Base-by-base conservation (phyloP, 108 stramenopile species). In the Skeletonema marinoi region DNA sequence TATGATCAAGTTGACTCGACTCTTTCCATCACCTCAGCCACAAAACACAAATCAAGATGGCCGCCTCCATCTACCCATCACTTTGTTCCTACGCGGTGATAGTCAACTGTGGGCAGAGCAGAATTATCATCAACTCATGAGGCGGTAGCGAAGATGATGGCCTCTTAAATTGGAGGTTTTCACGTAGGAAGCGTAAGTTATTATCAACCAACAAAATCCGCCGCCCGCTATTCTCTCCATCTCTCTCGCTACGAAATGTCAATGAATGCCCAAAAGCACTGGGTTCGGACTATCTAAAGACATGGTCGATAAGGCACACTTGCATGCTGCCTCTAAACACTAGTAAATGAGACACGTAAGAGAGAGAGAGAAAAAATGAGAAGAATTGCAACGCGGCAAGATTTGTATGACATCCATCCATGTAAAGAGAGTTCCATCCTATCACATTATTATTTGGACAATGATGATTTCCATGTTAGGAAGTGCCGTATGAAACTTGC, bases 231-330 rank as follows among this genome's bases (percentile, higher is more conserved):
- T 41, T 46, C 54, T 29, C 8, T 11, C 19, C 25, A 2, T 29
- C 54, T 56, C 46, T 56, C 14, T 33, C 68, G 9, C 12, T 51
- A 17, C 7, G 13, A 74, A n/a, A 74, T 50, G 81, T 71, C 81
- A 65, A 78, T 82, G 81, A 82, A 73, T 78, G 33, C 71, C 70
- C 50, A 71, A 81, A 64, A 83, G 82, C 82, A 83, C 82, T 83
- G 82, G 82, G 82, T 79, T 83, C 82, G 82, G 82, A 83, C 77
- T 83, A 83, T 83, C 82, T 74, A 80, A 77, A 35, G 67, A 36
- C 54, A 78, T 83, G 82, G 78, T 74, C 82, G 82, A 83, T 25
- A 78, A 78, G 82, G 77, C 77, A 38, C 78, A 78, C 82, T 64
- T 75, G 66, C 82, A 77, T 71, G 75, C 17, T 75, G 79, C 79